Conservation (phyloP, 1,284 basidiomycete species). For the Puccinia horiana region DNA sequence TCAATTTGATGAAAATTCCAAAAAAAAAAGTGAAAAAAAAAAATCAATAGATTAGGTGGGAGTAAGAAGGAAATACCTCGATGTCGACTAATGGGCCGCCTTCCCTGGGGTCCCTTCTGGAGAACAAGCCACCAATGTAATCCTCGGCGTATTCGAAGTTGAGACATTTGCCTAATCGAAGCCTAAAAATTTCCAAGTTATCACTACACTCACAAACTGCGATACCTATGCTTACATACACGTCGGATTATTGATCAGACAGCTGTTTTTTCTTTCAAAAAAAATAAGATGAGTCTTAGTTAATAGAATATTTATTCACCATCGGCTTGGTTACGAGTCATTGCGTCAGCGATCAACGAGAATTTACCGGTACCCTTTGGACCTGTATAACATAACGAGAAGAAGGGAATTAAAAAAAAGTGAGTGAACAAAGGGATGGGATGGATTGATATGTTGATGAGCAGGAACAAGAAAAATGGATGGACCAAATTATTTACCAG, state of each 20-base stretch:
- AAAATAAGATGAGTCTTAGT: no score
- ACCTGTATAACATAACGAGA: slow-evolving; percentile 1
- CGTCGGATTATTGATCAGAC: no score
- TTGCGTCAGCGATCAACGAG: slow-evolving; percentile 47
- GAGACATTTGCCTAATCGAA: slow-evolving; percentile 43
- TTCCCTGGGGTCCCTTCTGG: slow-evolving; percentile 45
- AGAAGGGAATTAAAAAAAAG: not conserved
- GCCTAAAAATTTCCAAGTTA: slow-evolving; percentile 45
- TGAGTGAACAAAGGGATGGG: not conserved
- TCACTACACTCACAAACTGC: slow-evolving; percentile 50
- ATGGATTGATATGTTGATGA: not conserved
- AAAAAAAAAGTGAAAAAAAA: no score
- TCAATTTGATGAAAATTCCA: not conserved
- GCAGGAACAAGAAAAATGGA: not conserved
- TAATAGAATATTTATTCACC: slow-evolving; percentile 14
- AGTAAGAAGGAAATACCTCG: slow-evolving; percentile 30
- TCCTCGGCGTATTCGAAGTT: slow-evolving; percentile 49
- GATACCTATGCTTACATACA: slow-evolving; percentile 25
- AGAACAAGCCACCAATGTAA: slow-evolving; percentile 48
- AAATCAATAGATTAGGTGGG: not conserved
- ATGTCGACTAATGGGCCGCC: slow-evolving; percentile 48
- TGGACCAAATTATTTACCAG: slow-evolving; percentile 15
- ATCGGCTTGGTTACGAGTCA: slow-evolving; percentile 45
- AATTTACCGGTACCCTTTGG: slow-evolving; percentile 49
- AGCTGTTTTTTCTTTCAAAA: no score